These are phyloP conservation scores for Ceratocystis colombiana DNA, from an alignment of 2,329 filamentous ascomycete genomes.

Conservation along the genomic window DNA sequence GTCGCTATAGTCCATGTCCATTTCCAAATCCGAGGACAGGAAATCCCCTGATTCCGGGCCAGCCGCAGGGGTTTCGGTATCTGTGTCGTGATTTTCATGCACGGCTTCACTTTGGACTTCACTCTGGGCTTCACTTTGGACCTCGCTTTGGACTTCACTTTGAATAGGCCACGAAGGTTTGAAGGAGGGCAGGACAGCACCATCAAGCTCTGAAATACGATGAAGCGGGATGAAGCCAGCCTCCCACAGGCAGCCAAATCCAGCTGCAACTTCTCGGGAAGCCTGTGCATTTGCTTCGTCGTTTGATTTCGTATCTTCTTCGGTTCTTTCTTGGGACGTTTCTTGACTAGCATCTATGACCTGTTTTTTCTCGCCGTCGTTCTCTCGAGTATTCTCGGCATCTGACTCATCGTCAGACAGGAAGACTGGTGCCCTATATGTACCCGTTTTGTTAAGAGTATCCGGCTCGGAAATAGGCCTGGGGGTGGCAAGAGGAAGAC, in stretches of 20 bases:
- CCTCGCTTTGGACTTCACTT: no score
- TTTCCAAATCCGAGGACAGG: not conserved
- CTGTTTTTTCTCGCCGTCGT: no score
- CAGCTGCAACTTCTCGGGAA: not conserved
- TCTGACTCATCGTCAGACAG: slow-evolving; percentile 23
- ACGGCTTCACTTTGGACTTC: no score
- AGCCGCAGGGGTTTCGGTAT: not conserved
- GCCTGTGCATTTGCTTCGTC: not conserved
- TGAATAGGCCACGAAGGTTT: no score
- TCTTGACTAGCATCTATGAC: no score
- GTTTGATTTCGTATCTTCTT: not conserved
- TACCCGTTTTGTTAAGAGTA: slow-evolving; percentile 3
- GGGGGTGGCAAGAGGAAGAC: not conserved
- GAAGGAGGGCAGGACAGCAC: no score
- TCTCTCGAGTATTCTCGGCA: not conserved
- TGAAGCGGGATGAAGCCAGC: not conserved
- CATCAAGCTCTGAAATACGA: no score
- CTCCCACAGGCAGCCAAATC: not conserved
- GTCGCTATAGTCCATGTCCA: not conserved
- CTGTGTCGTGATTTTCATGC: no score
- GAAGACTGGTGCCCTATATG: slow-evolving; percentile 19
- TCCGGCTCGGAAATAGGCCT: not conserved
- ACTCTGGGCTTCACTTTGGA: no score
- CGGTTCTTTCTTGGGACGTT: no score
- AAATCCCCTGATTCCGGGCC: not conserved